Conservation (phyloP, 352 stramenopile genomes). For the Pythium volutum region DNA sequence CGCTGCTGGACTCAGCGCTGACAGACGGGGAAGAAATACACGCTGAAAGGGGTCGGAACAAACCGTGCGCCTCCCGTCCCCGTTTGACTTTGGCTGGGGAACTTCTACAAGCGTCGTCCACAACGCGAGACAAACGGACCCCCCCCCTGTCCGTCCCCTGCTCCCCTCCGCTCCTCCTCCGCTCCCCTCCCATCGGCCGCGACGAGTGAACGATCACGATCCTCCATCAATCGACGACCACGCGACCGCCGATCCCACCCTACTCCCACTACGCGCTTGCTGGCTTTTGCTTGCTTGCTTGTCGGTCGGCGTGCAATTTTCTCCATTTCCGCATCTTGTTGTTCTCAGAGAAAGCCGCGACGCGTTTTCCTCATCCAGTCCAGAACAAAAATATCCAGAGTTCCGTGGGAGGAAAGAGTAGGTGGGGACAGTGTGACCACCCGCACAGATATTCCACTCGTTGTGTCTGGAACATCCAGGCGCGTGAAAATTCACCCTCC, state of each 20-base stretch:
- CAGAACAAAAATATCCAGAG: neutral
- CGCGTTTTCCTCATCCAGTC: neutral
- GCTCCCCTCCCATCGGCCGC: neutral
- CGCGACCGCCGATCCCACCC: neutral
- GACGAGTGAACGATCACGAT: slow-evolving; percentile 3
- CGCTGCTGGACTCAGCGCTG: neutral
- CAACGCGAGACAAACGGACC: neutral
- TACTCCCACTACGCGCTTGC: neutral
- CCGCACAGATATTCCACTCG: too few relatives aligned
- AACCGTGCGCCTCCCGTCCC: neutral
- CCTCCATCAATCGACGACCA: neutral
- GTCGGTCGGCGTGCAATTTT: neutral
- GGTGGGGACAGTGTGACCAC: too few relatives aligned
- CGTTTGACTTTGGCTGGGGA: neutral
- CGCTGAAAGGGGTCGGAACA: neutral
- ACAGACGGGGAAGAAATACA: neutral
- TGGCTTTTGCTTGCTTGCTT: neutral
- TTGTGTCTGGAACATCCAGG: too few relatives aligned
- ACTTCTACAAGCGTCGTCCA: neutral
- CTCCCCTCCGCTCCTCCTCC: too few relatives aligned
- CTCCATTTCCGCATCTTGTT: slow-evolving; percentile 18
- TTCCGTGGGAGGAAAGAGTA: too few relatives aligned
- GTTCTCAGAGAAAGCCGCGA: slow-evolving; percentile 2
- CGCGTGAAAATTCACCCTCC: too few relatives aligned
- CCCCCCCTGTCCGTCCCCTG: too few relatives aligned